phyloP scores from a whole-genome alignment of 805 yeast genomes.

The Ogataea ramenticola region DNA sequence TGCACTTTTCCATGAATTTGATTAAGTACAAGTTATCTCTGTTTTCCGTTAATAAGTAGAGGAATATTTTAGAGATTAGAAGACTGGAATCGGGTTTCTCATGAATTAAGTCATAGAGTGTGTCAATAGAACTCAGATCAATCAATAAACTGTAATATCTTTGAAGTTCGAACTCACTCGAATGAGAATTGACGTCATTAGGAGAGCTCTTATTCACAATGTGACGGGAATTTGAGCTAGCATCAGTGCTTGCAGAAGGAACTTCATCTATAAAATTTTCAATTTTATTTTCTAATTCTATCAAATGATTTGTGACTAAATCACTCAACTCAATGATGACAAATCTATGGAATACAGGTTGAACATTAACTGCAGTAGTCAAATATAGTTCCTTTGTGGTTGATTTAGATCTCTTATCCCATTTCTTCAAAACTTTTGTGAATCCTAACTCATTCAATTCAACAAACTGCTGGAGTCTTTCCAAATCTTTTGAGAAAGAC shows the following conservation, averaged over 20 bases:
- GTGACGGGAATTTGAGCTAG: background rate
- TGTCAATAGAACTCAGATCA: conserved; percentile 29
- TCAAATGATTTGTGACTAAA: conserved; percentile 52
- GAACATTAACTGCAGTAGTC: conserved; percentile 89
- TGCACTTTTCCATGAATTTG: conserved; percentile 40
- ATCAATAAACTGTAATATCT: conserved; percentile 39
- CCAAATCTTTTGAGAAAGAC: conserved; percentile 82
- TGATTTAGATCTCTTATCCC: conserved; percentile 96
- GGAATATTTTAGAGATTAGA: conserved; percentile 57
- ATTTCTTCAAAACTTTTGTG: conserved; percentile 89
- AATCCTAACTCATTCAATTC: conserved; percentile 95
- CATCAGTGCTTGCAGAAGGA: conserved; percentile 11
- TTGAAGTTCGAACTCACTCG: conserved; percentile 50
- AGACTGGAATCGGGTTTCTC: conserved; percentile 38
- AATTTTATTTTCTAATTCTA: conserved; percentile 71
- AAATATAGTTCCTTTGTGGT: conserved; percentile 90
- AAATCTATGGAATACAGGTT: conserved; percentile 90
- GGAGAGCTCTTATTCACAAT: background rate
- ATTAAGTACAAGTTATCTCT: conserved; percentile 57
- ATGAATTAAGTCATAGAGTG: conserved; percentile 30
- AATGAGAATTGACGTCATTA: background rate
- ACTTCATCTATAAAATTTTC: conserved; percentile 29
- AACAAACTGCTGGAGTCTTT: conserved; percentile 85
- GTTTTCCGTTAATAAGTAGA: conserved; percentile 56
- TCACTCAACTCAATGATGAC: conserved; percentile 83